phyloP scores from a whole-genome alignment of 306 rosid genomes.

The Psophocarpus tetragonolobus region DNA sequence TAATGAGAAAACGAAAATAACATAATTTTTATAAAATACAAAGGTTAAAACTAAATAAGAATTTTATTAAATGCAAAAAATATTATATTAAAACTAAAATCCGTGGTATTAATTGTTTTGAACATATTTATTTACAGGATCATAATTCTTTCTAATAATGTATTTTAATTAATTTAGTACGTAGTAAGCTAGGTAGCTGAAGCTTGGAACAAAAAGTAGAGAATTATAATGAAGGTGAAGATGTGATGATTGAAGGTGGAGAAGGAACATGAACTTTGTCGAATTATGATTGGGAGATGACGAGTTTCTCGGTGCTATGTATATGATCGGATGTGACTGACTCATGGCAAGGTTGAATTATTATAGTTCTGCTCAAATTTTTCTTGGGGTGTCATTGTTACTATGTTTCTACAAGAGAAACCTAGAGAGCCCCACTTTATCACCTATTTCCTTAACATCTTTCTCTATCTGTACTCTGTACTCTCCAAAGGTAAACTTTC shows the following conservation, averaged over 20 bases:
- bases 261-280: neutral
- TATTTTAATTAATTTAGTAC: too few relatives aligned
- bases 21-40: neutral
- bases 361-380: neutral
- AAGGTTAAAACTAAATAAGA: neutral
- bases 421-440: constrained; percentile 73
- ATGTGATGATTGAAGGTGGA: neutral
- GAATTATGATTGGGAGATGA: neutral
- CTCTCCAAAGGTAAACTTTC: constrained; percentile 59
- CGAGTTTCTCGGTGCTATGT: neutral
- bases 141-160: too few relatives aligned
- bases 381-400: neutral
- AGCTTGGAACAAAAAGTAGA: neutral
- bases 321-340: constrained; percentile 1
- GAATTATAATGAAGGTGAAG: neutral
- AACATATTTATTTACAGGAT: too few relatives aligned
- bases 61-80: neutral
- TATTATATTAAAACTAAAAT: neutral
- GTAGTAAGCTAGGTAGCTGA: neutral
- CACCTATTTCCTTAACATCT: constrained; percentile 65
- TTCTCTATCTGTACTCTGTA: constrained; percentile 46
- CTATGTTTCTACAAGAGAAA: constrained; percentile 41
- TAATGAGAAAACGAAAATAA: neutral
- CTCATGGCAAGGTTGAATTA: neutral
- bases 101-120: too few relatives aligned